Conservation (phyloP, 108 stramenopile genomes). For the Fragilaria radians region DNA sequence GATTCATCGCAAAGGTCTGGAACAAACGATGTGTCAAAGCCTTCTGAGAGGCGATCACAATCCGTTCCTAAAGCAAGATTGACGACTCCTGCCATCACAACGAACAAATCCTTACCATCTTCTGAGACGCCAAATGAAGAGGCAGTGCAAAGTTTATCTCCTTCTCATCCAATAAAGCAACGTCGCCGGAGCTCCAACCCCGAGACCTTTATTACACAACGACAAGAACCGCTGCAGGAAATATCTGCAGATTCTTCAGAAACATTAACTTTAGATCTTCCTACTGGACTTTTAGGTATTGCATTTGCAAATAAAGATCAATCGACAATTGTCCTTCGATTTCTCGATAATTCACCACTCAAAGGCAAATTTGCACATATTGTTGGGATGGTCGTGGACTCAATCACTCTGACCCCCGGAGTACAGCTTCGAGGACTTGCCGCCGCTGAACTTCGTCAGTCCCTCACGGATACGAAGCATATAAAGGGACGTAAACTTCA, state of each 20-base stretch:
- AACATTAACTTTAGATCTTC: not conserved
- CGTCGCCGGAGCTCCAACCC: not conserved
- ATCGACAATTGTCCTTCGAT: not conserved
- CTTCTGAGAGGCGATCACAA: too few relatives aligned
- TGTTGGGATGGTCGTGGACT: not conserved
- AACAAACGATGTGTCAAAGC: too few relatives aligned
- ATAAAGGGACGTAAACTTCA: not conserved
- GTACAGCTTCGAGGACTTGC: not conserved
- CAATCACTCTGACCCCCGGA: not conserved
- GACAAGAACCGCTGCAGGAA: not conserved
- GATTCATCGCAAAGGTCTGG: too few relatives aligned
- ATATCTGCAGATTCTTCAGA: not conserved
- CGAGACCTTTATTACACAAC: not conserved
- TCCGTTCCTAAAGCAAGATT: too few relatives aligned
- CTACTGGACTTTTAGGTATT: not conserved
- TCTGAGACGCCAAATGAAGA: too few relatives aligned
- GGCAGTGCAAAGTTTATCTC: too few relatives aligned
- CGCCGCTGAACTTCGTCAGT: not conserved
- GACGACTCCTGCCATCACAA: too few relatives aligned
- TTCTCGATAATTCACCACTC: not conserved
- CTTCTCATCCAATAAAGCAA: too few relatives aligned
- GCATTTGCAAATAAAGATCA: not conserved
- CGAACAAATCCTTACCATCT: too few relatives aligned
- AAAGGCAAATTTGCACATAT: not conserved
- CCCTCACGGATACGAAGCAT: not conserved